Evolutionary conservation across 129 eudicot genomes (phyloP).

Genomic region (Chrysanthemum makinoi): DNA sequence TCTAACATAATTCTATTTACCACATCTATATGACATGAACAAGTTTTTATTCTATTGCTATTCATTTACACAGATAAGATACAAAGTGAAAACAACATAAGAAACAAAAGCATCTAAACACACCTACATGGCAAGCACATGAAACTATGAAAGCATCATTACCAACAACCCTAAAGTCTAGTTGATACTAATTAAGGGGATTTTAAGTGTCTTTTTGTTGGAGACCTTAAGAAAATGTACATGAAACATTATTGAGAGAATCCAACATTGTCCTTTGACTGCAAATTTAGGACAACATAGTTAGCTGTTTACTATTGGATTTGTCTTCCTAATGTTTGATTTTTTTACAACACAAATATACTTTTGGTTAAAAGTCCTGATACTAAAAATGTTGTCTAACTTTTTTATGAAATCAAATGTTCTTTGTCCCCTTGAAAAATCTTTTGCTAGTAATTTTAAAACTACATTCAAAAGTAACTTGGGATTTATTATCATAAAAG

Average conservation of each 20-base stretch:
- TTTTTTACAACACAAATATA: slow-evolving; percentile 19
- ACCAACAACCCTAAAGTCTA: slow-evolving; percentile 35
- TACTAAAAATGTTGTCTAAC: slow-evolving; percentile 25
- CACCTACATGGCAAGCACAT: slow-evolving; percentile 1
- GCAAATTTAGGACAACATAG: slow-evolving; percentile 34
- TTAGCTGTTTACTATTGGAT: slow-evolving; percentile 31
- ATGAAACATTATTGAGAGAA: slow-evolving; percentile 36
- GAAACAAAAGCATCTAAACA: background rate
- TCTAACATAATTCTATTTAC: no score
- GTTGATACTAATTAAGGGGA: slow-evolving; percentile 28
- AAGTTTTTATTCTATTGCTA: no score
- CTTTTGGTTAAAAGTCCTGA: slow-evolving; percentile 13
- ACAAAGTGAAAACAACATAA: background rate
- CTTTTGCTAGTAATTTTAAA: background rate
- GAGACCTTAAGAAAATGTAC: slow-evolving; percentile 27
- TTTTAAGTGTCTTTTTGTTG: slow-evolving; percentile 25
- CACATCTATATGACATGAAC: no score
- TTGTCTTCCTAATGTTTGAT: slow-evolving; percentile 31
- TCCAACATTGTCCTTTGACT: slow-evolving; percentile 43
- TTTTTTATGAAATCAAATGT: slow-evolving; percentile 16
- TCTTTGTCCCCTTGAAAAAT: slow-evolving; percentile 18
- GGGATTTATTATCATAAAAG: background rate
- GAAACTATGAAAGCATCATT: slow-evolving; percentile 5
- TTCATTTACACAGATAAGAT: no score
- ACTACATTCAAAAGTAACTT: no score